A percentile compares a stretch with the other conserved stretches of the same genome.
These are phyloP conservation scores for Olyra latifolia DNA, from an alignment of 176 grass and related monocot species.

Conservation along the genomic window DNA sequence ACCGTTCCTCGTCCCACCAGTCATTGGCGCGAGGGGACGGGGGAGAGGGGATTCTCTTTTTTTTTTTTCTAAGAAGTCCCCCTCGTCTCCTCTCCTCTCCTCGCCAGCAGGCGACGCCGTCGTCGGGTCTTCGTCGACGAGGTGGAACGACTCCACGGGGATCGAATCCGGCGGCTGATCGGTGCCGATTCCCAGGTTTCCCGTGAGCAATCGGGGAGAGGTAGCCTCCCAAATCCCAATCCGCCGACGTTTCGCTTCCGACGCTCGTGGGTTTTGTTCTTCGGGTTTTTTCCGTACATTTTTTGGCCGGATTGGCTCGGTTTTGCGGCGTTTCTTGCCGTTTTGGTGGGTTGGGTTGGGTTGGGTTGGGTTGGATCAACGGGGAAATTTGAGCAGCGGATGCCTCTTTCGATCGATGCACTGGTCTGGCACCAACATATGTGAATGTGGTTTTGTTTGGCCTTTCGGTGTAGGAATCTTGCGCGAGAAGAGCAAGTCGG, in stretches of 20 bases:
- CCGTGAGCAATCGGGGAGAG: background rate
- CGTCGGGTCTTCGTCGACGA: slow-evolving; percentile 21
- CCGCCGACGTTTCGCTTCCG: too few relatives aligned
- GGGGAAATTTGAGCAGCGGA: background rate
- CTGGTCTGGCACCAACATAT: background rate
- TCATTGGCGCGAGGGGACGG: slow-evolving; percentile 18
- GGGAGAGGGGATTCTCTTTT: background rate
- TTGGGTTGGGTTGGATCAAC: background rate
- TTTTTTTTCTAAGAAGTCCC: background rate
- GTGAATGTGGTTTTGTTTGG: background rate
- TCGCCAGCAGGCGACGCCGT: slow-evolving; percentile 6
- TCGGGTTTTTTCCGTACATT: background rate
- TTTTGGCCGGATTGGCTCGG: background rate
- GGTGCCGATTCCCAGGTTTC: background rate
- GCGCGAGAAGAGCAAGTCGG: background rate
- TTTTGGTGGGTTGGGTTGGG: background rate
- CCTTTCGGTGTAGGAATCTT: background rate
- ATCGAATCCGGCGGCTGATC: background rate
- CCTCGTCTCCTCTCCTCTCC: background rate
- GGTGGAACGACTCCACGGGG: slow-evolving; percentile 7
- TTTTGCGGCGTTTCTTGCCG: background rate
- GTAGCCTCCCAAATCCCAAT: slow-evolving; percentile 26
- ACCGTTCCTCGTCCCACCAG: background rate
- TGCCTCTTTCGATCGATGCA: background rate
- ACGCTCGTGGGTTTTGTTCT: background rate